Evolutionary conservation across 257 asterid species (phyloP), one percentile per base, ranked within the genome.

Genomic region (Solanum tacnaense): DNA sequence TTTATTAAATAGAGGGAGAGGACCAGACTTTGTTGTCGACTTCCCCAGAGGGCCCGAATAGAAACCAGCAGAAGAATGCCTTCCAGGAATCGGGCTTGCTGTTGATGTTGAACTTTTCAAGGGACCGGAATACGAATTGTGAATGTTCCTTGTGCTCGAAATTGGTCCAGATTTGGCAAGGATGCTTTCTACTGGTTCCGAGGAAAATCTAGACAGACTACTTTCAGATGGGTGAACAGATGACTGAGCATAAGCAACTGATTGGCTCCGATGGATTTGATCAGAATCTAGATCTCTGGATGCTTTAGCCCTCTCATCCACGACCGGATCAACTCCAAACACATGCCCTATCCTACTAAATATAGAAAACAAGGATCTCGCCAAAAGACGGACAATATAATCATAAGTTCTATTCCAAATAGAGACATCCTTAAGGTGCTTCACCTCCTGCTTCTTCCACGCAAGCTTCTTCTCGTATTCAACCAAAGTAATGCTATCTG

Each of bases 331-430:
- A 75, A 89, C 60, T 73, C 98, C 99, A 79, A 96, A 96, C 71
- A 95, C 99, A 79, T 95, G 94, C 16, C 95, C 93, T 38, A 96
- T 93, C 94, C 96, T 96, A 46, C 91, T 90, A 87, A 91, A 92
- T 85, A 94, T 86, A 31, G 98, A 94, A 87, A 95, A 96, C 27
- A 94, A 32, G 25, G 98, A 92, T 91, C 98, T 93, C n/a, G 96
- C 98, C 82, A 96, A 44, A 62, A 96, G 95, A 75, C 92, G 94
- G 87, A 94, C 87, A 1, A 95, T 90, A 56, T 96, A 95, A 92
- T 96, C 98, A 82, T 93, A 96, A 20, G 96, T 94, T 68, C 93
- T 89, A 89, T 90, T 91, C 99, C 99, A 96, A 52, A 96, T 95
- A 73, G 99, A 94, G 70, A 78, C 88, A 56, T 92, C 94, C 91